Percentiles rank a stretch among this genome's conserved stretches.
Evolutionary conservation across 169 alveolate species (phyloP).

Genomic region (Fabrea salina): DNA sequence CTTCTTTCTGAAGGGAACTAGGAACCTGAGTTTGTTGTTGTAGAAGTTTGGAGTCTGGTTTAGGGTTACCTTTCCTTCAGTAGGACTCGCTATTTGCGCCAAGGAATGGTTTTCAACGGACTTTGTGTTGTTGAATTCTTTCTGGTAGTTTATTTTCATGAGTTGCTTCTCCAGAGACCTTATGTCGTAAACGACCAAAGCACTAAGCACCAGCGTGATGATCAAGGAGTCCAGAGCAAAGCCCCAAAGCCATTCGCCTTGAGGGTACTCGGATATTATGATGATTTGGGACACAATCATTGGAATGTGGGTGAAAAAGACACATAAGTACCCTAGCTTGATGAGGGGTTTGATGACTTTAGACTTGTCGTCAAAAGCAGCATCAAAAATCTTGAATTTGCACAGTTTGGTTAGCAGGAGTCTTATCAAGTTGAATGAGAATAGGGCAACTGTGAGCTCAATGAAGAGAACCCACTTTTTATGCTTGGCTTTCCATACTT

Average conservation of each 20-base stretch:
- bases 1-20: too few relatives aligned
- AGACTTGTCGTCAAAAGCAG: background rate
- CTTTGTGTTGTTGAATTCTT: background rate
- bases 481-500: conserved; percentile 6
- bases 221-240: conserved; percentile 31
- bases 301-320: conserved; percentile 14
- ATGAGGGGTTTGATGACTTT: background rate
- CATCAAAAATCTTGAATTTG: background rate
- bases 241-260: background rate
- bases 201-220: background rate
- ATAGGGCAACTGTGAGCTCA: background rate
- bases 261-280: background rate
- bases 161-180: background rate
- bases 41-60: too few relatives aligned
- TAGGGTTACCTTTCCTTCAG: too few relatives aligned
- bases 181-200: conserved; percentile 8
- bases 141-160: background rate
- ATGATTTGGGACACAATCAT: conserved; percentile 17
- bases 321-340: background rate
- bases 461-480: background rate
- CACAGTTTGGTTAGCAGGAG: background rate
- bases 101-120: conserved; percentile 10
- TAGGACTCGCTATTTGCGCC: too few relatives aligned
- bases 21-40: too few relatives aligned
- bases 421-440: conserved; percentile 10